A percentile compares a stretch with the other conserved stretches of the same genome.
Conservation (phyloP, 441 rosid genomes). For the Melastoma candidum region DNA sequence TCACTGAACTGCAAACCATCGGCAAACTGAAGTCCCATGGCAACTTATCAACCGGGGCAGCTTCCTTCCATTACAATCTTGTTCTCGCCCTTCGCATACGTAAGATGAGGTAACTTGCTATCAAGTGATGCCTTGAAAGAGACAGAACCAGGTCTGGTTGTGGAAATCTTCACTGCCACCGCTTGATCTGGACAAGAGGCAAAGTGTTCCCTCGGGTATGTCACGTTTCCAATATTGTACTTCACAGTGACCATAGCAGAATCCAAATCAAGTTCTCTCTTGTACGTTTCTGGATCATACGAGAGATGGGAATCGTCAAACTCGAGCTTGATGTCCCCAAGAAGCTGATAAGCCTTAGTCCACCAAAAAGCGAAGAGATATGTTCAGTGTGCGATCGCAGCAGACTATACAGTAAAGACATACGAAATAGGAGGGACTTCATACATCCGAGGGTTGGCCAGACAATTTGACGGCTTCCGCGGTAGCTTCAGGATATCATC, state of each 20-base stretch:
- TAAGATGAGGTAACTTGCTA: constrained; percentile 50
- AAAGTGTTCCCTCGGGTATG: constrained; percentile 67
- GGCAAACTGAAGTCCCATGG: constrained; percentile 64
- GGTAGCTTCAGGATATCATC: constrained; percentile 15
- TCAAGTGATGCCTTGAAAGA: constrained; percentile 61
- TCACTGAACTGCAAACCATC: constrained; percentile 49
- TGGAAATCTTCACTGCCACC: constrained; percentile 55
- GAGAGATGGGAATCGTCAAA: constrained; percentile 65
- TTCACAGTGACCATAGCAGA: constrained; percentile 63
- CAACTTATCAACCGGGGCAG: constrained; percentile 57
- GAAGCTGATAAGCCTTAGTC: constrained; percentile 71
- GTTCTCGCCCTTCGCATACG: constrained; percentile 32
- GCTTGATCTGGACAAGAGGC: constrained; percentile 75
- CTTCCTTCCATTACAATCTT: constrained; percentile 60
- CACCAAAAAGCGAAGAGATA: background rate
- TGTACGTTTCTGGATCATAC: constrained; percentile 49
- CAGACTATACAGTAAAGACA: no score
- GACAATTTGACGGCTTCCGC: constrained; percentile 14
- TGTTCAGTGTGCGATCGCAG: no score
- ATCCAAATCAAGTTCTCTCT: constrained; percentile 78
- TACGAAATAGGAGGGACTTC: constrained; percentile 1
- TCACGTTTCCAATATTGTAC: constrained; percentile 54
- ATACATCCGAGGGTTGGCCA: constrained; percentile 14
- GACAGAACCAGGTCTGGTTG: constrained; percentile 49
- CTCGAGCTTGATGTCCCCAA: constrained; percentile 72